Evolutionary conservation across 2,329 filamentous ascomycete genomes (phyloP), one percentile per base, ranked within the genome.

Genomic region (Botrytis porri): DNA sequence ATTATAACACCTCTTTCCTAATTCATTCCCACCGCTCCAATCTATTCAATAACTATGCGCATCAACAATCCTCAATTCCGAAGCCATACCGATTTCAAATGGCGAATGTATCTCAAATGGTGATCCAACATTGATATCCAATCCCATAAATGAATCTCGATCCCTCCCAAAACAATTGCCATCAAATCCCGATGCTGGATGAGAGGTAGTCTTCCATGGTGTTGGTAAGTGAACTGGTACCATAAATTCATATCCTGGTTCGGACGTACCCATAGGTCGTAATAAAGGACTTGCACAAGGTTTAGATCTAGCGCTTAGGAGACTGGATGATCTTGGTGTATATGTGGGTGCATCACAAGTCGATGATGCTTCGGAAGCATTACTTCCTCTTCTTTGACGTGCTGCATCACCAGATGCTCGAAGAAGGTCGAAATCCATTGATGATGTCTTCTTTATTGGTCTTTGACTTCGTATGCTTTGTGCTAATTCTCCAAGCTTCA

Each of bases 391-490:
- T 20, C 71, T 37, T 63, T 59, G 57, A 35, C 66, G 65, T 9
- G 71, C 71, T 8, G 71, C 71, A 29, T 73, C 65, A 3, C 71
- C 71, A 10, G 71, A 73, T 70, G 71, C 64, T 43, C 43, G 29
- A 16, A 73, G 65, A 22, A 73, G 37, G 4, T 73, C 65, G 29
- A 73, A 73, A 29, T 73, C 71, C 35, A 39, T 69, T 20, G 71
- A 73, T 9, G 71, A 73, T 22, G 71, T 73, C 18, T 37, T 61
- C 39, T 73, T 73, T 59, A 73, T 60, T 12, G 71, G 71, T 45
- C 59, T 59, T 20, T 73, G 64, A 35, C 35, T 51, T 29, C 71
- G 43, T 57, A 59, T 59, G 4, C 32, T 20, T 63, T 73, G 71
- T 20, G 71, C 71, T 41, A 37, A 70, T 70, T 73, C 71, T 35